These are phyloP conservation scores for Chrysanthemum lavandulifolium DNA, from an alignment of 129 eudicot genomes.

Conservation along the genomic window DNA sequence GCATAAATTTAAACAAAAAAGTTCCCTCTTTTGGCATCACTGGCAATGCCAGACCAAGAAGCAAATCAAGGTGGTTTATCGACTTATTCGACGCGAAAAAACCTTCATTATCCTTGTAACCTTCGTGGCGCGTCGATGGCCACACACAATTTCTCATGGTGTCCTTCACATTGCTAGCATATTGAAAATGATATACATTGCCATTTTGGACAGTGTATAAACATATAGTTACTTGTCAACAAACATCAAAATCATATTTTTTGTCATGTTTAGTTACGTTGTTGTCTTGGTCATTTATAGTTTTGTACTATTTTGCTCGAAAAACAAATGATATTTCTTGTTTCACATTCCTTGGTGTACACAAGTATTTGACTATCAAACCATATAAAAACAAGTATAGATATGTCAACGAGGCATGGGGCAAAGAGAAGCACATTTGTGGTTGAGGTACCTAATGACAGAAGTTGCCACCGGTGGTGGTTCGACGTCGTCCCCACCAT, in stretches of 20 bases:
- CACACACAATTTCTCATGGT: no score
- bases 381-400: slow-evolving; percentile 8
- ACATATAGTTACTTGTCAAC: background rate
- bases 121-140: no score
- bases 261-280: slow-evolving; percentile 2
- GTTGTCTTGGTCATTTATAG: background rate
- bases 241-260: slow-evolving; percentile 20
- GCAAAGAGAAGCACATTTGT: slow-evolving; percentile 31
- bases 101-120: no score
- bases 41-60: no score
- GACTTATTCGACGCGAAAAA: no score
- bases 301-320: slow-evolving; percentile 15
- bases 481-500: slow-evolving; percentile 36
- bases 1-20: no score
- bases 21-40: no score
- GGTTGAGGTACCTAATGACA: slow-evolving; percentile 25
- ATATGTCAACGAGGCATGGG: slow-evolving; percentile 41
- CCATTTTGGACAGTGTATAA: no score
- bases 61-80: no score
- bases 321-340: slow-evolving; percentile 12
- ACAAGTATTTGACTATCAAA: slow-evolving; percentile 7
- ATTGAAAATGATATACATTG: no score
- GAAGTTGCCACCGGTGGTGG: slow-evolving; percentile 29
- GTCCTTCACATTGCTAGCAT: no score
- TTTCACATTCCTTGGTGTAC: slow-evolving; percentile 26